Base-by-base conservation (phyloP, 2,329 filamentous ascomycete genomes). In the Pseudogymnoascus sp. region DNA sequence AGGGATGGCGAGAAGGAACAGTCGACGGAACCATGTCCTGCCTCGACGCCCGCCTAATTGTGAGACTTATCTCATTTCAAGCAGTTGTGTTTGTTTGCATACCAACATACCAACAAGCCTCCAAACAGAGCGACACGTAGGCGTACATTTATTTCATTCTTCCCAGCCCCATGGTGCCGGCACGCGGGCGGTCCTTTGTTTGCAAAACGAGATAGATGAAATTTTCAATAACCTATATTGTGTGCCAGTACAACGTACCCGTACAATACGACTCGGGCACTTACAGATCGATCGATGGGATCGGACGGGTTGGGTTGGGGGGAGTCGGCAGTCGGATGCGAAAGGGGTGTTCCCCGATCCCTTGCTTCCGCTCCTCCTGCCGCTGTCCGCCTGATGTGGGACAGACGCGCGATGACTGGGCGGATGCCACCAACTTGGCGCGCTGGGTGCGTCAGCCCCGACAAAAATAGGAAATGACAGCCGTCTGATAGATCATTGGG, bases 271-370 rank as follows among this genome's bases (percentile, higher is more conserved):
- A 32, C 25, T 28, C 22, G 43, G 43, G 22, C 14, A 50, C 43
- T 32, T 32, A 32, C 43, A 18, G 43, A 50, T 50, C 25, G 43
- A 50, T 50, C 43, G 43, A 50, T 50, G 43, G 18, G n/a, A 50
- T 50, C 43, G 43, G 43, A 50, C 43, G 43, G 43, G 43, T 30
- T 50, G 43, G 43, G 43, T 30, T 50, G 43, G 25, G 22, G 43
- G 8, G 3, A 9, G 43, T 50, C 25, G 43, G 25, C n/a, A 50
- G n/a, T 50, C 43, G 43, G 43, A 32, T 30, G 43, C 25, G 18
- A 12, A 50, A 18, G 43, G 43, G 43, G 18, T 12, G 8, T 50
- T 18, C 43, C 25, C 43, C 25, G 9, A 18, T 12, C 43, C 43
- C 43, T 50, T 50, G 43, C 43, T 18, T 50, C 25, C 25, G 25